phyloP scores from a whole-genome alignment of 345 rosid genomes.

The Erysimum cheiranthoides region DNA sequence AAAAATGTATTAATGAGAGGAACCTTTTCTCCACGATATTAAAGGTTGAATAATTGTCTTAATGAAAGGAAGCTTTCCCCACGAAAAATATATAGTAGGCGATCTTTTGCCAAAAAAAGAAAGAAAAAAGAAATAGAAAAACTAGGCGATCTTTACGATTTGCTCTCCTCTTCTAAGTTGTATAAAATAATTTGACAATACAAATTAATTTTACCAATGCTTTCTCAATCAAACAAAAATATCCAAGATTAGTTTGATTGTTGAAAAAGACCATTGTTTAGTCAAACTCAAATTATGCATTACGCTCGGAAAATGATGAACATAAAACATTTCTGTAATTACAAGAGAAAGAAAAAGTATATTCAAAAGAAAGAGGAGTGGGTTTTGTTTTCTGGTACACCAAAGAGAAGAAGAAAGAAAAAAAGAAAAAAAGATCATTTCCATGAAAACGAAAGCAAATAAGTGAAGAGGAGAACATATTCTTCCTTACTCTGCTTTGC shows the following conservation, averaged over 20 bases:
- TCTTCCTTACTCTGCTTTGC: constrained; percentile 39
- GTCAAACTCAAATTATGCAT: background rate
- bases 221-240: background rate
- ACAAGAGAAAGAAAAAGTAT: constrained; percentile 15
- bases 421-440: background rate
- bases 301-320: background rate
- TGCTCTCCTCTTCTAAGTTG: too few relatives aligned
- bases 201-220: background rate
- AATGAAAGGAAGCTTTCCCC: constrained; percentile 24
- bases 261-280: too few relatives aligned
- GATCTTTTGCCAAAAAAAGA: background rate
- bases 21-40: constrained; percentile 30
- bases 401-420: background rate
- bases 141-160: background rate
- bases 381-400: constrained; percentile 26
- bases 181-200: too few relatives aligned
- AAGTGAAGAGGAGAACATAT: constrained; percentile 60
- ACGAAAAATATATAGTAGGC: background rate
- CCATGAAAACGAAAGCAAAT: constrained; percentile 42
- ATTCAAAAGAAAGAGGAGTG: constrained; percentile 38
- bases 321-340: background rate
- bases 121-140: background rate
- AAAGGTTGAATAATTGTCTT: constrained; percentile 32
- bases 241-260: background rate
- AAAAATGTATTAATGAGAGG: constrained; percentile 28